Evolutionary conservation across 768 basidiomycete species (phyloP), one percentile per base, ranked within the genome.

Genomic region (Mycena capillaripes): DNA sequence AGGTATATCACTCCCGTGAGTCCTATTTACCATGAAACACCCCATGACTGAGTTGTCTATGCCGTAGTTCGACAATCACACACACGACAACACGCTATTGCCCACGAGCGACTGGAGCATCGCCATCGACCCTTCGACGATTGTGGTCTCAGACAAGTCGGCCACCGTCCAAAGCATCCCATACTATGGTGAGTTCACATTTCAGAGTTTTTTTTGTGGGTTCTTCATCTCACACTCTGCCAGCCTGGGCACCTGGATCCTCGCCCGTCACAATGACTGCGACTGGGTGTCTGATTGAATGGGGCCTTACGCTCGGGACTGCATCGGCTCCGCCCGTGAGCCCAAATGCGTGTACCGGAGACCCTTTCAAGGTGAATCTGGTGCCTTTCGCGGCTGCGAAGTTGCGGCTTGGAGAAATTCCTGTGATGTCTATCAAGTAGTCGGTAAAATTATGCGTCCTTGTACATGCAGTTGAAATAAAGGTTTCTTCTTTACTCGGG

Each of bases 351-450:
- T 86, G 85, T 56, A 63, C 76, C 19, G 82, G 81, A 32, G 70
- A 79, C 11, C 64, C 75, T 7, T 80, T 82, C 66, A 76, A 79
- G 50, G 84, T 81, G 48, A 85, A 81, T 36, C 75, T 85, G 12
- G 83, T 84, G 25, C 84, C 85, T 10, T 86, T 85, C 70, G 84
- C 78, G 36, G 82, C 81, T 25, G 83, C 83, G 7, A 84, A 83
- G 71, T 62, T 85, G 72, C 75, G 84, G 4, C 75, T 86, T 30
- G 84, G 85, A 27, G 85, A 86, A 59, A 81, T 86, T 32, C 85
- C 84, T 7, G 81, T 82, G 6, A 82, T 84, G 81, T 71, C 70
- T 38, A 40, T 27, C 5, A 40, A 55, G 16, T 56, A 57, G 23
- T 34, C n/a, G 12, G 16, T 11, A 50, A 25, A 27, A 60, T 9